Evolutionary conservation across 164 flowering plant genomes (phyloP).

Genomic region (Aristolochia fimbriata): DNA sequence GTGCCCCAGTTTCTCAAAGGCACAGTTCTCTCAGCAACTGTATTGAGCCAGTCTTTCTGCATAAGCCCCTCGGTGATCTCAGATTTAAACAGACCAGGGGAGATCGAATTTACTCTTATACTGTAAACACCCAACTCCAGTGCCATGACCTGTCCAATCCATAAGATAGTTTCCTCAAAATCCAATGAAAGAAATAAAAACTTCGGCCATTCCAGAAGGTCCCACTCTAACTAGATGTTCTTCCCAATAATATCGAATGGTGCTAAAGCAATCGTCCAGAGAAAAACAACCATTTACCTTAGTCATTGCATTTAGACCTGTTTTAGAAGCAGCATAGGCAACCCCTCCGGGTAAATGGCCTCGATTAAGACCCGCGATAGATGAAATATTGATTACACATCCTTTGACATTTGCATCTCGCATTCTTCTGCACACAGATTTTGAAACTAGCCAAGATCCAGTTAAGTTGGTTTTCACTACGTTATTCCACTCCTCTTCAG

Average conservation of each 20-base stretch:
- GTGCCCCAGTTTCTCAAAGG: constrained; percentile 28
- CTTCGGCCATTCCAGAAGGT: background rate
- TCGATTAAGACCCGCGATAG: constrained; percentile 53
- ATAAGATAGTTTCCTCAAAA: background rate
- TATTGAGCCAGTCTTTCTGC: constrained; percentile 33
- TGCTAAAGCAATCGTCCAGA: background rate
- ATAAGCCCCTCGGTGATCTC: constrained; percentile 29
- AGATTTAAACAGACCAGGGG: constrained; percentile 34
- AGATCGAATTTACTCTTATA: constrained; percentile 31
- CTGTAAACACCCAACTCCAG: constrained; percentile 28
- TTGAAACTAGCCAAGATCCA: constrained; percentile 73
- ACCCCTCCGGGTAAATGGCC: constrained; percentile 49
- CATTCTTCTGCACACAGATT: constrained; percentile 47
- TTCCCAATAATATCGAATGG: background rate
- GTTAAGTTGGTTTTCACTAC: constrained; percentile 41
- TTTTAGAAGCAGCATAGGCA: constrained; percentile 54
- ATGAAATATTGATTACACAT: constrained; percentile 64
- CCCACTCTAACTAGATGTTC: background rate
- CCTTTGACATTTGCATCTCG: constrained; percentile 44
- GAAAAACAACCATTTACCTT: constrained; percentile 30
- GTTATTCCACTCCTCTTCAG: constrained; percentile 68
- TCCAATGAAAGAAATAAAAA: background rate
- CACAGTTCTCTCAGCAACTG: constrained; percentile 20
- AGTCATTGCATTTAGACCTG: constrained; percentile 45
- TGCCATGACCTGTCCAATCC: constrained; percentile 25